A percentile compares a stretch with the other conserved stretches of the same genome.
phyloP scores from a whole-genome alignment of 192 early-diverging fungal genomes.

The Gryganskiella cystojenkinii region DNA sequence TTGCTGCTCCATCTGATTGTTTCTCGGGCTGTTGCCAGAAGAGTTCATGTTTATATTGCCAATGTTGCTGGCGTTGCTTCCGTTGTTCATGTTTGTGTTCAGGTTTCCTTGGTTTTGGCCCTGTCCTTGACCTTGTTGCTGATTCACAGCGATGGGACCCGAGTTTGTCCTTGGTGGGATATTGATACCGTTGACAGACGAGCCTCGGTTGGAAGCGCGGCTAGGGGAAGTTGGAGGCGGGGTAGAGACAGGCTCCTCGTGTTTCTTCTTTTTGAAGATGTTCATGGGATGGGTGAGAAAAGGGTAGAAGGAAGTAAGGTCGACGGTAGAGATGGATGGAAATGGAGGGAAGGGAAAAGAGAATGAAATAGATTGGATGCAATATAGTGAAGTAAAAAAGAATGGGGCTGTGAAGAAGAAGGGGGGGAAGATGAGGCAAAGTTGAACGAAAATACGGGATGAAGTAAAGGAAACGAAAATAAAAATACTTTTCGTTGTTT shows the following conservation, averaged over 20 bases:
- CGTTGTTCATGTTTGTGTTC: conserved; percentile 22
- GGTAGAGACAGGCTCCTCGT: neutral
- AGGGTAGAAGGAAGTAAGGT: neutral
- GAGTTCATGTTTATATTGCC: conserved; percentile 12
- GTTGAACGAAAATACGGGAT: neutral
- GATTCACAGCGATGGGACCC: neutral
- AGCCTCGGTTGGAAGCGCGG: conserved; percentile 18
- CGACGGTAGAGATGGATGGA: neutral
- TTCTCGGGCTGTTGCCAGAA: conserved; percentile 32
- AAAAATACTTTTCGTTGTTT: too few relatives aligned
- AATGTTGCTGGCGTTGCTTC: conserved; percentile 23
- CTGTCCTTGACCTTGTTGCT: conserved; percentile 20
- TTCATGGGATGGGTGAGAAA: conserved; percentile 7
- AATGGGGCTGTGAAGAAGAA: neutral
- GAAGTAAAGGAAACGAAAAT: neutral
- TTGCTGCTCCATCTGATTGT: conserved; percentile 17
- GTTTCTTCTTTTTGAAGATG: conserved; percentile 36
- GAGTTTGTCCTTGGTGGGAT: conserved; percentile 17
- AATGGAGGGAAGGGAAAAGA: neutral
- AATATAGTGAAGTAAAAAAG: neutral
- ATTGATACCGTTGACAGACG: conserved; percentile 21
- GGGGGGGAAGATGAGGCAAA: neutral
- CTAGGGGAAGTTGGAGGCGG: conserved; percentile 12
- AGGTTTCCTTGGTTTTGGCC: conserved; percentile 6
- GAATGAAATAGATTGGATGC: neutral